Percentiles rank a stretch among this genome's conserved stretches.
Conservation (phyloP, 2,329 filamentous ascomycete species). For the Aspergillus felis region DNA sequence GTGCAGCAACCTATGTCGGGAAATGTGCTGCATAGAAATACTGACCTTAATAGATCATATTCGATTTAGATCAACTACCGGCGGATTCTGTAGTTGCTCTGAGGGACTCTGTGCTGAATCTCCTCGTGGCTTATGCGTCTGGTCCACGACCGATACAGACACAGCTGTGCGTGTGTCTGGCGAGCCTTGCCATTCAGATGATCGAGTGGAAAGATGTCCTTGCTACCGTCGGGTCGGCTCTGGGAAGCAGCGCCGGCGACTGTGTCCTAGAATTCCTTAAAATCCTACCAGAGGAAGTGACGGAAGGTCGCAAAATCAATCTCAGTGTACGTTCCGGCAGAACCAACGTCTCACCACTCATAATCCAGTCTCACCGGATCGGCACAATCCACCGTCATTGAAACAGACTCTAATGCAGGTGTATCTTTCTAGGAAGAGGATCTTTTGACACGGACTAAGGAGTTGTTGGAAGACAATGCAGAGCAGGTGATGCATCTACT, state of each 20-base stretch:
- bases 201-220: constrained; percentile 92
- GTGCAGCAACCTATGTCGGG: constrained; percentile 48
- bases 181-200: constrained; percentile 95
- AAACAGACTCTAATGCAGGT: constrained; percentile 48
- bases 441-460: constrained; percentile 75
- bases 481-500: constrained; percentile 81
- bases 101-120: constrained; percentile 75
- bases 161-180: constrained; percentile 91
- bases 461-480: constrained; percentile 87
- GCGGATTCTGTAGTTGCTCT: constrained; percentile 69
- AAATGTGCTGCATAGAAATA: background rate
- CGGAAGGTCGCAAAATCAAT: constrained; percentile 98
- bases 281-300: constrained; percentile 97
- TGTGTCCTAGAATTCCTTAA: constrained; percentile 94
- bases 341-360: constrained; percentile 32
- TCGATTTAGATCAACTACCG: constrained; percentile 87
- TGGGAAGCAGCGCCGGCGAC: constrained; percentile 68
- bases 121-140: constrained; percentile 75
- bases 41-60: constrained; percentile 70
- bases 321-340: constrained; percentile 83
- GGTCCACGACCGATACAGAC: constrained; percentile 81
- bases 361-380: constrained; percentile 37
- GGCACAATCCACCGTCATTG: constrained; percentile 10
- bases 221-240: constrained; percentile 70
- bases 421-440: constrained; percentile 78